These are phyloP conservation scores for Zizania palustris DNA, from an alignment of 202 grass and related monocot genomes.

Conservation along the genomic window DNA sequence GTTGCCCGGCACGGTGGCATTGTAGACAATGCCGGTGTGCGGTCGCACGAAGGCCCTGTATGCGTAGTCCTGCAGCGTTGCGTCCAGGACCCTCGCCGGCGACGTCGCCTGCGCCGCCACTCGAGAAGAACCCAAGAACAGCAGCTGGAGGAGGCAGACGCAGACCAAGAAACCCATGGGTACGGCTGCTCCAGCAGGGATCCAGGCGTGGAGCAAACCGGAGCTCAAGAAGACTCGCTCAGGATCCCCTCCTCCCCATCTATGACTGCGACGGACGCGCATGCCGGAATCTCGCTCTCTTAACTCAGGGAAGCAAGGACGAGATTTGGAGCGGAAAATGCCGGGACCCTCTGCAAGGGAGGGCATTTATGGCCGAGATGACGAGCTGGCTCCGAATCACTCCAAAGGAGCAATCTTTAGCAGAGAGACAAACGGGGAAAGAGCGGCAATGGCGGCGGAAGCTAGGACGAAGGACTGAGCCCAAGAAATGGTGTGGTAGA, in stretches of 20 bases:
- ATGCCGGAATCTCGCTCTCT: background rate
- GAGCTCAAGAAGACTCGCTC: background rate
- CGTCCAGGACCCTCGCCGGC: conserved; percentile 61
- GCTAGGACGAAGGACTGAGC: conserved; percentile 3
- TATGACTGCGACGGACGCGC: no score
- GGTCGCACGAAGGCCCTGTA: conserved; percentile 61
- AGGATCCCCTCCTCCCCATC: conserved; percentile 27
- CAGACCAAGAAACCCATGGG: conserved; percentile 59
- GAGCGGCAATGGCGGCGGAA: conserved; percentile 42
- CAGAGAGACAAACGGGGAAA: background rate
- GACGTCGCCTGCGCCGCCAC: conserved; percentile 37
- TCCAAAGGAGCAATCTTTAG: background rate
- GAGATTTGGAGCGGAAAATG: conserved; percentile 32
- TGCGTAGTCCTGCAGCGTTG: conserved; percentile 69
- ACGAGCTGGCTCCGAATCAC: background rate
- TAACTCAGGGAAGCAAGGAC: conserved; percentile 32
- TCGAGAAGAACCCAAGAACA: background rate
- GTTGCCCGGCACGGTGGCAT: conserved; percentile 55
- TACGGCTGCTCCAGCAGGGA: background rate
- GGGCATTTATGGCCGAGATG: conserved; percentile 46
- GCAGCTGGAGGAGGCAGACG: conserved; percentile 48
- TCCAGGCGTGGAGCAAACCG: background rate
- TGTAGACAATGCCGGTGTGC: conserved; percentile 65
- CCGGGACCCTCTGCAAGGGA: conserved; percentile 35
- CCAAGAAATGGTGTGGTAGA: background rate